A percentile compares a stretch with the other conserved stretches of the same genome.
Conservation (phyloP, 257 asterid genomes). For the Galeopsis tetrahit region DNA sequence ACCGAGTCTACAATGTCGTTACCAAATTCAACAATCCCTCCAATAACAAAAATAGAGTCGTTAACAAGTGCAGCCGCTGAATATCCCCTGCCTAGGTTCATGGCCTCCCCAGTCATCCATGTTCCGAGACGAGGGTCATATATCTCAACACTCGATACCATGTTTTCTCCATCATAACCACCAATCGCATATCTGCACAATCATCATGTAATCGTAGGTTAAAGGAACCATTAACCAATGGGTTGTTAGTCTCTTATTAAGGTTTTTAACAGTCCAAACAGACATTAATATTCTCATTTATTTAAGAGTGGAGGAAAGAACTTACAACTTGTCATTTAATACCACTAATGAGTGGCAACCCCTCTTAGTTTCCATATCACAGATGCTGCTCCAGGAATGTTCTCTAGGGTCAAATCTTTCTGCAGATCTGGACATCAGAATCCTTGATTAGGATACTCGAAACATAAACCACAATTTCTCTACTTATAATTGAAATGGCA, state of each 20-base stretch:
- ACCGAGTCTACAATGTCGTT: slow-evolving; percentile 47
- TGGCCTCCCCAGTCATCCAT: slow-evolving; percentile 56
- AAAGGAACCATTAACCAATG: too few species aligned
- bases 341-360: slow-evolving; percentile 64
- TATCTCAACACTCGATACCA: slow-evolving; percentile 59
- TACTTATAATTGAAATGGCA: background rate
- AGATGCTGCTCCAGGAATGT: slow-evolving; percentile 61
- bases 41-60: slow-evolving; percentile 58
- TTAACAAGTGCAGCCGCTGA: slow-evolving; percentile 51
- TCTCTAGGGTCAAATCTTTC: slow-evolving; percentile 83
- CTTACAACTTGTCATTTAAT: slow-evolving; percentile 66
- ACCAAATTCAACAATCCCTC: slow-evolving; percentile 46
- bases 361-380: slow-evolving; percentile 55
- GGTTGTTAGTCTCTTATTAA: too few species aligned
- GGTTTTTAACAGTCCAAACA: too few species aligned
- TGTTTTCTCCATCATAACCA: slow-evolving; percentile 57
- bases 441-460: slow-evolving; percentile 21
- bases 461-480: background rate
- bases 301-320: background rate
- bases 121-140: slow-evolving; percentile 64
- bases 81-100: slow-evolving; percentile 63
- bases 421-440: slow-evolving; percentile 53
- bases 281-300: too few species aligned
- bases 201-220: background rate
- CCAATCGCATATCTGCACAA: slow-evolving; percentile 63